These are phyloP conservation scores for Tolypocladium inflatum DNA, from an alignment of 2,329 filamentous ascomycete species.

Conservation along the genomic window DNA sequence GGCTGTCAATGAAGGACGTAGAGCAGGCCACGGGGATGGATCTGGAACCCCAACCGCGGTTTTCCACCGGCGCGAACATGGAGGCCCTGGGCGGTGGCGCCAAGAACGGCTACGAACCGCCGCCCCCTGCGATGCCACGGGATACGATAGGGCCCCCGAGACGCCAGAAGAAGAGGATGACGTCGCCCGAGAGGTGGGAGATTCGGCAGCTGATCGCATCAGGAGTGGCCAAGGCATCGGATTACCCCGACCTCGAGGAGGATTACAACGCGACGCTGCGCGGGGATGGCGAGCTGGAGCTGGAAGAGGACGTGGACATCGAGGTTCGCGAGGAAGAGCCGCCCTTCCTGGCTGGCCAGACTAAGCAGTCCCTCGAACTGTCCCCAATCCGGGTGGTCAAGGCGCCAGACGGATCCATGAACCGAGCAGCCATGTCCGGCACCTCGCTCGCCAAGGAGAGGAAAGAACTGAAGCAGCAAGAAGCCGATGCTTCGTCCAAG, in stretches of 20 bases:
- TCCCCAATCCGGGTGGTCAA: slow-evolving; percentile 96
- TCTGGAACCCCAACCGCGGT: slow-evolving; percentile 63
- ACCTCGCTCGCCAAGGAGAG: slow-evolving; percentile 82
- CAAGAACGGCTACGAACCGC: slow-evolving; percentile 46
- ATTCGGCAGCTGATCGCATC: slow-evolving; percentile 94
- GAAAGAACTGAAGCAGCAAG: slow-evolving; percentile 79
- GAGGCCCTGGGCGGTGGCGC: slow-evolving; percentile 62
- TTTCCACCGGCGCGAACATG: slow-evolving; percentile 87
- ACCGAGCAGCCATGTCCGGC: slow-evolving; percentile 90
- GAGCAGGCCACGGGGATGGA: slow-evolving; percentile 85
- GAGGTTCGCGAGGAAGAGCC: slow-evolving; percentile 95
- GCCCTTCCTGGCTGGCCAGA: slow-evolving; percentile 90
- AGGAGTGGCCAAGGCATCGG: slow-evolving; percentile 82
- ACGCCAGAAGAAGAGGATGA: slow-evolving; percentile 81
- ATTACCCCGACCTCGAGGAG: slow-evolving; percentile 90
- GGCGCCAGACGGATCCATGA: slow-evolving; percentile 95
- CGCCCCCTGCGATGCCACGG: slow-evolving; percentile 22
- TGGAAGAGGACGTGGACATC: slow-evolving; percentile 95
- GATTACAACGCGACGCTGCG: slow-evolving; percentile 83
- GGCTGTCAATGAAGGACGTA: slow-evolving; percentile 94
- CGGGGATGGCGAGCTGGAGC: slow-evolving; percentile 78
- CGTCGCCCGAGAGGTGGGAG: slow-evolving; percentile 94
- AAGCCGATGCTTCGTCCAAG: slow-evolving; percentile 65
- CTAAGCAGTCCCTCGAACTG: slow-evolving; percentile 88
- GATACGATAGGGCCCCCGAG: slow-evolving; percentile 33